Conservation (phyloP, 257 asterid genomes). For the Solanum bulbocastanum region DNA sequence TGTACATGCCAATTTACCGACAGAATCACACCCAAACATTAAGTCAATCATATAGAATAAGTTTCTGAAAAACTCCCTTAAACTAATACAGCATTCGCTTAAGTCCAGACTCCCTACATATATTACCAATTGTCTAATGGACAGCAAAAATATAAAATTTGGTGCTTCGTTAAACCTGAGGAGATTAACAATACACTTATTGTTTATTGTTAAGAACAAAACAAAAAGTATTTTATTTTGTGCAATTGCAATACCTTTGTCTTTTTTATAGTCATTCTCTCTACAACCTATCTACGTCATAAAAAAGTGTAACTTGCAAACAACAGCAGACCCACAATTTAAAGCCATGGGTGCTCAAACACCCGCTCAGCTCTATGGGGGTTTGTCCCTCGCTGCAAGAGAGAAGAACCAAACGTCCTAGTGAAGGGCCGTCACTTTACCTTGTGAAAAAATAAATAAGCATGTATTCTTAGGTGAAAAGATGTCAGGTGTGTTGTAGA, state of each 20-base stretch:
- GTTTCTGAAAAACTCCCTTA: not conserved
- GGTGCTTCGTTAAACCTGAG: not conserved
- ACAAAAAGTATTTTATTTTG: not conserved
- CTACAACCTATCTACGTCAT: not conserved
- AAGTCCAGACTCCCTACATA: not conserved
- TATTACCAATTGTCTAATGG: not conserved
- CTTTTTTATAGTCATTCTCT: not conserved
- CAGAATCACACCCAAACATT: not conserved
- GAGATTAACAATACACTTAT: not conserved
- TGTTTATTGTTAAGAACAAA: not conserved
- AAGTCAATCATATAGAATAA: not conserved
- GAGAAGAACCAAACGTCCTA: not conserved
- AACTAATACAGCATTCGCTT: not conserved
- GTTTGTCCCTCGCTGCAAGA: not conserved
- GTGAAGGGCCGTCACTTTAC: not conserved
- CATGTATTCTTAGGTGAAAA: not conserved
- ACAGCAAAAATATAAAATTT: not conserved
- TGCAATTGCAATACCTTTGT: not conserved
- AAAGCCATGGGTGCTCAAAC: not conserved
- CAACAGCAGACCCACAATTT: not conserved
- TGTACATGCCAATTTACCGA: not conserved
- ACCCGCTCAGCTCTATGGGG: not conserved
- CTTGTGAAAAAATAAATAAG: not conserved
- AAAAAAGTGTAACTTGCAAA: not conserved
- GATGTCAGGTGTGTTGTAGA: not conserved